Evolutionary conservation across 1,139 yeast genomes (phyloP), one percentile per base, ranked within the genome.

Genomic region (Komagataea norvegica): DNA sequence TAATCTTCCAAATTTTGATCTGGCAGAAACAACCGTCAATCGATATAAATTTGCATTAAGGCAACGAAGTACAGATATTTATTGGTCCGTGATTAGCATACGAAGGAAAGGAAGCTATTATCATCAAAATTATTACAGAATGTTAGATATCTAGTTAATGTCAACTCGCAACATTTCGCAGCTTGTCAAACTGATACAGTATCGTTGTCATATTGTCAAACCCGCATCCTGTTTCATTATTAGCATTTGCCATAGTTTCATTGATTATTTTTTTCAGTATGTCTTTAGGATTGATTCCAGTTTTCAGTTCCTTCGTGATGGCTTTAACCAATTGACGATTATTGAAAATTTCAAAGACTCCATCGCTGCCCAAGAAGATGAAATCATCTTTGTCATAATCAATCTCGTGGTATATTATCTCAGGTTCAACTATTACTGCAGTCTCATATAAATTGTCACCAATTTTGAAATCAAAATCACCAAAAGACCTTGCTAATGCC

Each of bases 301-400:
- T 52, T 1, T 72, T 65, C 34, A 82, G 59, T 49, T 77, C 74
- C 46, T 75, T 74, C 49, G 86, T 67, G 34, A 83, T 74, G 24
- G 74, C 56, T 19, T 65, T 60, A 2, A 78, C 60, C 35, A 83
- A 54, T 37, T 77, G 74, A 35, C 65, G 68, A 46, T 79, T 79
- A 39, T 74, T 74, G 58, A 76, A 81, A 46, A 87, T 79, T 55
- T 82, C 91, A 89, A 88, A 82, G 24, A 82, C 75, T 17, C 91
- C 91, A 59, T 82, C 91, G 51, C 91, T 81, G 1, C 88, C 89
- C 35, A 80, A 52, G 1, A 81, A 72, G 16, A 80, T 50, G 49
- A 81, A 82, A 51, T 81, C 88, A 26, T 85, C 87, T n/a, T 60
- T 51, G 38, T 65, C 55, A 45, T 72, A 20, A 8, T 33, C 72